Percentiles rank a stretch among this genome's conserved stretches.
Conservation (phyloP, 768 basidiomycete genomes). For the Gymnopilus junonius region DNA sequence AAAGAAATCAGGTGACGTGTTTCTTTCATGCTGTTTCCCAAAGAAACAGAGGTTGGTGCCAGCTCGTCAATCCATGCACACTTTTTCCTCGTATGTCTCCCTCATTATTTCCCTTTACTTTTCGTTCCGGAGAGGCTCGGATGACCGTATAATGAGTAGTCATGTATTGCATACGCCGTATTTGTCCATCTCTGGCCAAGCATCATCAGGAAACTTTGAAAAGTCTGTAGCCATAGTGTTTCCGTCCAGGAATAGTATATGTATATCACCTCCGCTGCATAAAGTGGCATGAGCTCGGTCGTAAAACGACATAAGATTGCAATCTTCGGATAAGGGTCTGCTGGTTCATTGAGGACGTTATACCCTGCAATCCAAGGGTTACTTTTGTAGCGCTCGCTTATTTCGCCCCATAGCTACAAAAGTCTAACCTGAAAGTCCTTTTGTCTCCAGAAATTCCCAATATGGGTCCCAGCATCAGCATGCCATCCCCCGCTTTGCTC, state of each 20-base stretch:
- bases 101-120: slow-evolving; percentile 54
- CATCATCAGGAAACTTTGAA: slow-evolving; percentile 65
- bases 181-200: slow-evolving; percentile 65
- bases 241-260: slow-evolving; percentile 80
- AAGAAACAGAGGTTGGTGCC: too few relatives aligned
- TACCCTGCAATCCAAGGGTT: slow-evolving; percentile 87
- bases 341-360: slow-evolving; percentile 83
- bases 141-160: slow-evolving; percentile 76
- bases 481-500: slow-evolving; percentile 85
- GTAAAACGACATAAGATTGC: slow-evolving; percentile 67
- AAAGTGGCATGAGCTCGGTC: slow-evolving; percentile 70
- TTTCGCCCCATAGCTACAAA: slow-evolving; percentile 75
- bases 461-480: slow-evolving; percentile 66
- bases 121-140: slow-evolving; percentile 54
- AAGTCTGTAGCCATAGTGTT: slow-evolving; percentile 86
- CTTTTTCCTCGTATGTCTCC: slow-evolving; percentile 69
- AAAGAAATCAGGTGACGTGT: too few relatives aligned
- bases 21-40: too few relatives aligned
- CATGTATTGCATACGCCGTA: slow-evolving; percentile 78
- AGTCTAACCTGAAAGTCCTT: slow-evolving; percentile 83
- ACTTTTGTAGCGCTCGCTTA: slow-evolving; percentile 72
- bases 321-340: slow-evolving; percentile 62
- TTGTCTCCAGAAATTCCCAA: slow-evolving; percentile 77
- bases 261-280: slow-evolving; percentile 66
- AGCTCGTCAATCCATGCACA: slow-evolving; percentile 72